These are phyloP conservation scores for Hygrocybe punicea DNA, from an alignment of 768 basidiomycete genomes.

Conservation along the genomic window DNA sequence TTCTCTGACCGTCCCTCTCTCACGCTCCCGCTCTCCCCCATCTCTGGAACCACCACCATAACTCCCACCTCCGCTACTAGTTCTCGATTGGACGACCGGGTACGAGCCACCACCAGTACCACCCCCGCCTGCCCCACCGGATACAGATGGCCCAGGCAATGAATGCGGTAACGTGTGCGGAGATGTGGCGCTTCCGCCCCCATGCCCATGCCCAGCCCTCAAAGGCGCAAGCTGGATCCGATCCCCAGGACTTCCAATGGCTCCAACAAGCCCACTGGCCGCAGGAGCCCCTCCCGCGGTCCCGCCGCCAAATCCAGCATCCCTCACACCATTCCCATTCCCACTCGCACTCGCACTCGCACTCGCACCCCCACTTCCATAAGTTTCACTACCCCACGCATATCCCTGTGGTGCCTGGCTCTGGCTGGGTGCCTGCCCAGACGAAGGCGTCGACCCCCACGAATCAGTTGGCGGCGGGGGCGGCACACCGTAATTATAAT, in stretches of 20 bases:
- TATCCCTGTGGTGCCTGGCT: neutral
- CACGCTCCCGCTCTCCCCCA: slow-evolving; percentile 18
- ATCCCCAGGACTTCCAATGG: slow-evolving; percentile 27
- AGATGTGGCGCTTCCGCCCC: slow-evolving; percentile 14
- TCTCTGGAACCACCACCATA: slow-evolving; percentile 8
- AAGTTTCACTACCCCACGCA: slow-evolving; percentile 8
- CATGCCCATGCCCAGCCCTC: slow-evolving; percentile 23
- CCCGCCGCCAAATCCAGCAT: neutral
- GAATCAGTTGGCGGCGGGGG: slow-evolving; percentile 6
- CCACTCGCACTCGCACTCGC: neutral
- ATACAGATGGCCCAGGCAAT: neutral
- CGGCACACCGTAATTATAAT: neutral
- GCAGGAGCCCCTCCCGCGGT: neutral
- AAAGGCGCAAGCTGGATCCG: slow-evolving; percentile 59
- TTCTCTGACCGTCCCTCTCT: slow-evolving; percentile 17
- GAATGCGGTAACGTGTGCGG: slow-evolving; percentile 14
- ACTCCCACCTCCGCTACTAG: slow-evolving; percentile 26
- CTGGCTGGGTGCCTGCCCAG: neutral
- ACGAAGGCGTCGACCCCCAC: neutral
- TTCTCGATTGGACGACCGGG: slow-evolving; percentile 37
- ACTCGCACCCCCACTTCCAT: neutral
- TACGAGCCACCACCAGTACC: slow-evolving; percentile 16
- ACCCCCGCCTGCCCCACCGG: slow-evolving; percentile 1
- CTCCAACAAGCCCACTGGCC: slow-evolving; percentile 14
- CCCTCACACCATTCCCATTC: neutral